phyloP scores from a whole-genome alignment of 176 grass and related monocot genomes.

The Cymbopogon citratus region DNA sequence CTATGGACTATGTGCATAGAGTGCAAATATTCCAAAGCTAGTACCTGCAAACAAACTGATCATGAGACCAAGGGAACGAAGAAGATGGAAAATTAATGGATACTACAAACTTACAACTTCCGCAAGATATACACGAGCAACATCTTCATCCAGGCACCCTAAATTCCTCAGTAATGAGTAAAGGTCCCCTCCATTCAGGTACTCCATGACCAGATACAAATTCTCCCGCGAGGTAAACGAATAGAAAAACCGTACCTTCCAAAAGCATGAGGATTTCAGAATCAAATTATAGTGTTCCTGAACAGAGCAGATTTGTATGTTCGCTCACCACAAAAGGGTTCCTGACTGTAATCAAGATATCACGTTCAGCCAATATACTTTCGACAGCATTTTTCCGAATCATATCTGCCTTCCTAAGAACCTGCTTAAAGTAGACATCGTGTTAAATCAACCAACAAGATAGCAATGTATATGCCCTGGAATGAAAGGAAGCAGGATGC shows the following conservation, averaged over 20 bases:
- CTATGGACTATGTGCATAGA: conserved; percentile 94
- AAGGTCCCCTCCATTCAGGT: conserved; percentile 94
- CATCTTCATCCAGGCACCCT: conserved; percentile 95
- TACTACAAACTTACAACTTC: conserved; percentile 85
- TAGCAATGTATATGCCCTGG: not conserved
- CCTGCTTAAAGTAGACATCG: conserved; percentile 47
- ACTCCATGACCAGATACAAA: conserved; percentile 99
- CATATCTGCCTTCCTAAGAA: conserved; percentile 98
- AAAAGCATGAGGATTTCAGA: conserved; percentile 38
- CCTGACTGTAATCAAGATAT: conserved; percentile 93
- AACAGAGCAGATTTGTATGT: conserved; percentile 3
- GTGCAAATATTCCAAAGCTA: conserved; percentile 98
- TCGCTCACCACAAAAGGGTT: conserved; percentile 98
- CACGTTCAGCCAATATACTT: conserved; percentile 98
- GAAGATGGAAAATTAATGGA: conserved; percentile 15
- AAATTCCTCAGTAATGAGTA: conserved; percentile 97
- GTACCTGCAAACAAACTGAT: conserved; percentile 52
- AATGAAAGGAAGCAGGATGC: not conserved
- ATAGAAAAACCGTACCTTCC: conserved; percentile 97
- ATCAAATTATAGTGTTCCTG: conserved; percentile 14
- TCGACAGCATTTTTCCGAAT: conserved; percentile 98
- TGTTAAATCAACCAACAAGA: conserved; percentile 19
- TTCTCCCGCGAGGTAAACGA: conserved; percentile 98
- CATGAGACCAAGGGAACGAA: conserved; percentile 8
- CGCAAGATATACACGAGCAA: conserved; percentile 95